A percentile compares a stretch with the other conserved stretches of the same genome.
Conservation (phyloP, 495 filamentous ascomycete species). For the Friedmanniomyces endolithicus region DNA sequence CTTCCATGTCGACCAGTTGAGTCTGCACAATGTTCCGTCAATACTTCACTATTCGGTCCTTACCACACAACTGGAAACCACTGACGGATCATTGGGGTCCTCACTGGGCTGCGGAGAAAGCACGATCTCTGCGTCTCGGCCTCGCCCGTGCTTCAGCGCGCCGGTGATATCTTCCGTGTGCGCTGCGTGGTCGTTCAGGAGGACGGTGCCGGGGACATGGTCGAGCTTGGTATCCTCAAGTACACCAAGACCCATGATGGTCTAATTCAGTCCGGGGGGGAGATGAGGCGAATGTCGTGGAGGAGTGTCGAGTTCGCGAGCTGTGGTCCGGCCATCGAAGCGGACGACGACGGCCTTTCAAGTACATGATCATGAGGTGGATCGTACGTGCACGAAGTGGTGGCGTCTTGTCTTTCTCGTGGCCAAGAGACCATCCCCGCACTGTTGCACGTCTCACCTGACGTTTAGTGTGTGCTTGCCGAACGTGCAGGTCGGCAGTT, state of each 20-base stretch:
- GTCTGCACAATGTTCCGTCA: neutral
- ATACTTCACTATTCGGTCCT: neutral
- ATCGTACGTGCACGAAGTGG: too few relatives aligned
- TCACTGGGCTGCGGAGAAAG: constrained; percentile 16
- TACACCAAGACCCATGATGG: constrained; percentile 9
- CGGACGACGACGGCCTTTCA: too few relatives aligned
- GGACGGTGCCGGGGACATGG: constrained; percentile 15
- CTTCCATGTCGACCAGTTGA: constrained; percentile 14
- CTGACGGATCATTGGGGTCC: constrained; percentile 13
- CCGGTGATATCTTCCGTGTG: constrained; percentile 3
- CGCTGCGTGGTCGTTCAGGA: constrained; percentile 10
- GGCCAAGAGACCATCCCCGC: too few relatives aligned
- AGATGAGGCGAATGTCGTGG: neutral
- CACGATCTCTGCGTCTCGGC: constrained; percentile 10
- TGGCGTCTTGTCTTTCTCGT: too few relatives aligned
- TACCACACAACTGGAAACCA: too few relatives aligned
- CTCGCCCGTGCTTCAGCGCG: constrained; percentile 6
- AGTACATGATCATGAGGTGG: too few relatives aligned
- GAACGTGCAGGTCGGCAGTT: neutral
- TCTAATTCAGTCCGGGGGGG: neutral
- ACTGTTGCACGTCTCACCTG: neutral
- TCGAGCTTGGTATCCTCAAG: constrained; percentile 6
- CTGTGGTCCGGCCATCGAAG: too few relatives aligned
- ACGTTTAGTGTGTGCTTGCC: too few relatives aligned
- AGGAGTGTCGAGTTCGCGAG: too few relatives aligned